phyloP scores from a whole-genome alignment of 371 early-diverging fungal species.

The Capillidium heterosporum region DNA sequence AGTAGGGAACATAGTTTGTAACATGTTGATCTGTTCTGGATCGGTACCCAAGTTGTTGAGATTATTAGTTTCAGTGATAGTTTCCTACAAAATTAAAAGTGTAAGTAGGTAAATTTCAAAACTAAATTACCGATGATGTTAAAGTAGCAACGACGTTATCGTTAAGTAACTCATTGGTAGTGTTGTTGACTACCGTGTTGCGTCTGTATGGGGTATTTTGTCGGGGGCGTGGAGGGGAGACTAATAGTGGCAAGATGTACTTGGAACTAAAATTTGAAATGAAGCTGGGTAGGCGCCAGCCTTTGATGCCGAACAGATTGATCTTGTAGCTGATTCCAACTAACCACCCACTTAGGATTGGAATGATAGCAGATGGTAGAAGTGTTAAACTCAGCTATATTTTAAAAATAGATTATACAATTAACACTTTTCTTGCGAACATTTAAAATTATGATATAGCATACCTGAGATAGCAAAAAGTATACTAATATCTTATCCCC shows the following conservation, averaged over 20 bases:
- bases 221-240: neutral
- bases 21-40: neutral
- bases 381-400: neutral
- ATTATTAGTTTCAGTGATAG: neutral
- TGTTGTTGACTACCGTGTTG: no score
- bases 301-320: neutral
- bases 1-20: neutral
- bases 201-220: neutral
- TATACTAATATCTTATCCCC: neutral
- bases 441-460: no score
- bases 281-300: neutral
- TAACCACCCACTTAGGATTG: neutral
- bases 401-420: neutral
- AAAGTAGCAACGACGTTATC: no score
- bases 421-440: no score
- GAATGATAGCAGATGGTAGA: neutral
- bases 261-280: neutral
- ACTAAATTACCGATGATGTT: no score
- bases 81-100: neutral
- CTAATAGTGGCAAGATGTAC: neutral
- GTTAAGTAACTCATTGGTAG: no score
- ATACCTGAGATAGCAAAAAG: neutral
- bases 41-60: neutral
- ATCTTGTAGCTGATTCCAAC: neutral
- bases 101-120: neutral